phyloP scores from a whole-genome alignment of 1,284 basidiomycete species.

The Ganoderma multipileum region DNA sequence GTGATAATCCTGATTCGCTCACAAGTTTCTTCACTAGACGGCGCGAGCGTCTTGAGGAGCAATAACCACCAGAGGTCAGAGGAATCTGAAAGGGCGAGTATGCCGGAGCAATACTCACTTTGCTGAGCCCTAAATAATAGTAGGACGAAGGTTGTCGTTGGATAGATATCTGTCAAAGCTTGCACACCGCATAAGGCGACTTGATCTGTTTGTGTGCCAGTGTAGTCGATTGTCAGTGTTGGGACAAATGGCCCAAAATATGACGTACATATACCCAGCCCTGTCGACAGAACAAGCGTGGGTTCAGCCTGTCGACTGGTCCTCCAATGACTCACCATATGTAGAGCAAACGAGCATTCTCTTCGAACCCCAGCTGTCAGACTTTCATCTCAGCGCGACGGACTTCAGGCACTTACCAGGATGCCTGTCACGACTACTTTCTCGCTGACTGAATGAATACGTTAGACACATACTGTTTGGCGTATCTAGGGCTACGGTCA shows the following conservation, averaged over 20 bases:
- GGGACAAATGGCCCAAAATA: no score
- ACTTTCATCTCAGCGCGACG: not conserved
- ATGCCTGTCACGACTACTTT: not conserved
- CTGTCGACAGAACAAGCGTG: not conserved
- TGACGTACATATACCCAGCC: not conserved
- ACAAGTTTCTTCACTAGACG: constrained; percentile 6
- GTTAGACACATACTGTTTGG: not conserved
- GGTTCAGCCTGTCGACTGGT: not conserved
- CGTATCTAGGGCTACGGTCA: not conserved
- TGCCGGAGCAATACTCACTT: not conserved
- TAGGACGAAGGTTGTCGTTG: not conserved
- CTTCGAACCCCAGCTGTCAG: not conserved
- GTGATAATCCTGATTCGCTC: not conserved
- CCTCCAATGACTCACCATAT: not conserved
- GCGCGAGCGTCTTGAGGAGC: not conserved
- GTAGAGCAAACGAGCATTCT: not conserved
- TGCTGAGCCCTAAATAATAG: not conserved
- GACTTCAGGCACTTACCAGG: not conserved
- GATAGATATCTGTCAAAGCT: not conserved
- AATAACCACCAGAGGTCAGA: not conserved
- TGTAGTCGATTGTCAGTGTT: not conserved
- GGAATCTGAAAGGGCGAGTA: not conserved
- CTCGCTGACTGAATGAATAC: not conserved
- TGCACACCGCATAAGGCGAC: not conserved
- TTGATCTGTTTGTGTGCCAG: not conserved